Percentiles rank a stretch among this genome's conserved stretches.
Conservation (phyloP, 2,329 filamentous ascomycete genomes). For the Sphaerulina populicola region DNA sequence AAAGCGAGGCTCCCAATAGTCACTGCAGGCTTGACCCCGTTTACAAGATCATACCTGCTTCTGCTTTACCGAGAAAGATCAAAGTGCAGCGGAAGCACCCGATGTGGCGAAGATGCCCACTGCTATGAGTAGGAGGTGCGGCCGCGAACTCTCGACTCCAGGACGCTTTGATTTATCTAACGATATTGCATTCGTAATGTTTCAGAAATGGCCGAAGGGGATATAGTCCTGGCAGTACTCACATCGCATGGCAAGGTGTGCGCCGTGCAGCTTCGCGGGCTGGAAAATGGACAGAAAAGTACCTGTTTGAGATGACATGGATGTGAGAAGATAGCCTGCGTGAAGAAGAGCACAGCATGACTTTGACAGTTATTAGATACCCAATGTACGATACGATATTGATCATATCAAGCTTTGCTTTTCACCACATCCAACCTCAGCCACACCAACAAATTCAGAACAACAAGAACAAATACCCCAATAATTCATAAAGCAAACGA, state of each 20-base stretch:
- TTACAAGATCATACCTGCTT: not conserved
- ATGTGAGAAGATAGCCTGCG: not conserved
- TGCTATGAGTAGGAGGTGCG: not conserved
- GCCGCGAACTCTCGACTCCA: not conserved
- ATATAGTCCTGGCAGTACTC: not conserved
- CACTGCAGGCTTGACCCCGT: not conserved
- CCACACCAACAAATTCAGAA: not conserved
- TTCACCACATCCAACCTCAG: not conserved
- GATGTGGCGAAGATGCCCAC: not conserved
- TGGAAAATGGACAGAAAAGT: not conserved
- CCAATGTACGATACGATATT: not conserved
- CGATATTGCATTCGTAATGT: not conserved
- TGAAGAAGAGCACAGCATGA: not conserved
- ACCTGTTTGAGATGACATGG: not conserved
- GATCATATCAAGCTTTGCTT: not conserved
- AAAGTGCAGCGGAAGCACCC: not conserved
- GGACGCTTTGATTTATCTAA: not conserved
- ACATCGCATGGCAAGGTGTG: not conserved
- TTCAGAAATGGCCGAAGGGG: not conserved
- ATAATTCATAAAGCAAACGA: slow-evolving; percentile 11
- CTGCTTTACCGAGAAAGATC: not conserved
- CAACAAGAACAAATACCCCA: not conserved
- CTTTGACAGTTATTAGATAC: not conserved
- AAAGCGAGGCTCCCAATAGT: not conserved
- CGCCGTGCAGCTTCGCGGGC: not conserved